phyloP scores from a whole-genome alignment of 2,329 filamentous ascomycete species.

The Fusarium keratoplasticum region DNA sequence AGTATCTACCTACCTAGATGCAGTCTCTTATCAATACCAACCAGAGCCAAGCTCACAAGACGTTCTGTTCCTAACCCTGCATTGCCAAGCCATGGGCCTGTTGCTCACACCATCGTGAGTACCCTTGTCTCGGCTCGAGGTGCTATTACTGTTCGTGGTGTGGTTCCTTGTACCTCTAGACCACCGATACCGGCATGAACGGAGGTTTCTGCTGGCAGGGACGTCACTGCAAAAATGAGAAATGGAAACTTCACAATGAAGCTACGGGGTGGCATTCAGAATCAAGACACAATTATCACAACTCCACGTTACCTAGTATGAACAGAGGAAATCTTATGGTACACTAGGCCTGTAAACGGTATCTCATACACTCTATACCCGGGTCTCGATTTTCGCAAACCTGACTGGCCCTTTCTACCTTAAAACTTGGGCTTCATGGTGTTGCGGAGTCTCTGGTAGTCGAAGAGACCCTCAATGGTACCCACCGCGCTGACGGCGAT shows the following conservation, averaged over 20 bases:
- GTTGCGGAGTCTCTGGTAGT: constrained; percentile 83
- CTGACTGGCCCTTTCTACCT: constrained; percentile 45
- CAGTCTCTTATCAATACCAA: not conserved
- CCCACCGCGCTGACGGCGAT: constrained; percentile 94
- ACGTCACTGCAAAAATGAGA: not conserved
- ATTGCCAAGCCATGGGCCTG: not conserved
- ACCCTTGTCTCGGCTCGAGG: not conserved
- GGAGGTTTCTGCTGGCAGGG: not conserved
- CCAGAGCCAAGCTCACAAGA: not conserved
- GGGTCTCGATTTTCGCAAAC: constrained; percentile 53
- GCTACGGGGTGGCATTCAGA: constrained; percentile 4
- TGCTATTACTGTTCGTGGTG: not conserved
- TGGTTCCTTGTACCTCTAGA: not conserved
- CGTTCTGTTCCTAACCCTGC: not conserved
- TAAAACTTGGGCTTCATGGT: constrained; percentile 88
- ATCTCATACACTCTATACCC: constrained; percentile 69
- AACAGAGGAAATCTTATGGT: constrained; percentile 63
- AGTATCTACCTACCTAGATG: not conserved
- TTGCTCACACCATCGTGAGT: not conserved
- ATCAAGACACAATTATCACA: constrained; percentile 45
- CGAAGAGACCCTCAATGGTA: constrained; percentile 85
- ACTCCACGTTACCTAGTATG: constrained; percentile 49
- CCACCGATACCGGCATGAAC: not conserved
- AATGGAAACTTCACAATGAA: not conserved
- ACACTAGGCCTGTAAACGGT: constrained; percentile 65